These are phyloP conservation scores for Fusarium floridanum DNA, from an alignment of 2,329 filamentous ascomycete genomes.

Conservation along the genomic window DNA sequence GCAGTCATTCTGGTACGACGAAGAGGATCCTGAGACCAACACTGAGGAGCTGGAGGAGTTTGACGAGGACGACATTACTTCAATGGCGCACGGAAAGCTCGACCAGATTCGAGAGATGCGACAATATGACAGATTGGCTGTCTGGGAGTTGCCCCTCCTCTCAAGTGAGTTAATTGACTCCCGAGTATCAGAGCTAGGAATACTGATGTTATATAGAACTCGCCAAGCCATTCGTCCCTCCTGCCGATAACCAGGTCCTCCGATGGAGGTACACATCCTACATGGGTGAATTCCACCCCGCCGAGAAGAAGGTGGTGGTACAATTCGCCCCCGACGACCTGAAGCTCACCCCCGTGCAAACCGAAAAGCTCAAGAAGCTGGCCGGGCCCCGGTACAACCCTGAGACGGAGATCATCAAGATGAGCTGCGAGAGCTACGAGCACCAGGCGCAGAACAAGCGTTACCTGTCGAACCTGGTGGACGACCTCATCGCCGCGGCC, in stretches of 20 bases:
- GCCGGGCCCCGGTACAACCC: constrained; percentile 90
- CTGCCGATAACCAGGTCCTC: constrained; percentile 76
- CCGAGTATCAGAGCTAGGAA: neutral
- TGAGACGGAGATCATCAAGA: constrained; percentile 82
- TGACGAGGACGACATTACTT: constrained; percentile 86
- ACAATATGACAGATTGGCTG: constrained; percentile 87
- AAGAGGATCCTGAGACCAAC: constrained; percentile 61
- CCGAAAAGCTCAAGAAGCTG: constrained; percentile 87
- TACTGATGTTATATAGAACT: constrained; percentile 70
- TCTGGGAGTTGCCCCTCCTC: constrained; percentile 96
- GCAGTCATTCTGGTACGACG: constrained; percentile 63
- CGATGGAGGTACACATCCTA: constrained; percentile 98
- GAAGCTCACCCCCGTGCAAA: constrained; percentile 75
- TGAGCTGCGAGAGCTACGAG: constrained; percentile 90
- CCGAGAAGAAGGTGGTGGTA: constrained; percentile 92
- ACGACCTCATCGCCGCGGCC: constrained; percentile 79
- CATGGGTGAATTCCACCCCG: constrained; percentile 93
- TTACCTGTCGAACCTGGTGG: constrained; percentile 85
- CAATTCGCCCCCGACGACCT: constrained; percentile 86
- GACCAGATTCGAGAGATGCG: constrained; percentile 89
- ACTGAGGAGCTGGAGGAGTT: constrained; percentile 72
- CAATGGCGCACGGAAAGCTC: constrained; percentile 86
- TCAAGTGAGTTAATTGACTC: constrained; percentile 72
- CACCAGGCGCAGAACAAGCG: constrained; percentile 96
- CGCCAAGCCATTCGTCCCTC: constrained; percentile 83